Evolutionary conservation across 108 stramenopile species (phyloP), one percentile per base, ranked within the genome.

Genomic region (Fragilaria crotonensis): DNA sequence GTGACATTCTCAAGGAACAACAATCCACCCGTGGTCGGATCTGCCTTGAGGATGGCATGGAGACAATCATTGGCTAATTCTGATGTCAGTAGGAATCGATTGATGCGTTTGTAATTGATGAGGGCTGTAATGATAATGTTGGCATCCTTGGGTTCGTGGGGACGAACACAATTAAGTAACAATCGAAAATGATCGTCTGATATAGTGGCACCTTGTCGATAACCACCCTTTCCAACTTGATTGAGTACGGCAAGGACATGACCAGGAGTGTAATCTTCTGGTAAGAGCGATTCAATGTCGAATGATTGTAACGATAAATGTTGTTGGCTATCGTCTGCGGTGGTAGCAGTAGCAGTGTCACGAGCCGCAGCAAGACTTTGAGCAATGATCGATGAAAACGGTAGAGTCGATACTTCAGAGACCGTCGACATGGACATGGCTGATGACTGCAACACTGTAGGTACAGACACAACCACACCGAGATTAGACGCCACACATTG

Each of bases 41-140:
- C 52, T 52, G 5, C 58, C 67, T 0, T 41, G 7, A 41, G 36
- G 7, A 41, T 7, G 7, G 36, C 36, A 11, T 41, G 11, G 11
- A 41, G 14, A 59, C 71, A 19, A 31, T 46, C 49, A 36, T 30
- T 20, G 55, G 56, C 36, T 11, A 41, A 14, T 41, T 41, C 36
- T 11, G 36, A 14, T 11, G 36, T 41, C 21, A 76, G 49, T 22
- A 76, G 46, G 36, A 63, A 72, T 45, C 58, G 31, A 50, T 76
- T 76, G 45, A 45, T 54, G 9, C 71, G 56, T 27, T 55, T 63
- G 67, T 68, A 72, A 30, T 72, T 70, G 27, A 45, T 56, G 25
- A 76, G 67, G 0, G 75, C 68, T 23, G 67, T 70, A 21, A 61
- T 52, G 57, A 76, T 72, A 17, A 66, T 59, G 19, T 57, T 49